Evolutionary conservation across 805 yeast species (phyloP), one percentile per base, ranked within the genome.

Genomic region (Spathaspora hagerdaliae): DNA sequence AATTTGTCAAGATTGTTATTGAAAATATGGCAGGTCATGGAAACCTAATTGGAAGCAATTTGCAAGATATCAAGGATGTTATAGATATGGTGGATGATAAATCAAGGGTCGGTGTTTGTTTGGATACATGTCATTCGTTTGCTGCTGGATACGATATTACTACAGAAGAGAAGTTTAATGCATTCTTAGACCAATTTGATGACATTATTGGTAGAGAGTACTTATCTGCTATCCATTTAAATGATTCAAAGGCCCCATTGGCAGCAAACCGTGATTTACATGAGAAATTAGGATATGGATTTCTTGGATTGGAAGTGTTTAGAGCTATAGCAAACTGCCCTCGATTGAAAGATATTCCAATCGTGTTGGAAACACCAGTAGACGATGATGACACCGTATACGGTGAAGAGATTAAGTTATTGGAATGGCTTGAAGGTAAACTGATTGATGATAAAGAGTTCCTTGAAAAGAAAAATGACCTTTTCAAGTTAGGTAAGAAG

Each of bases 11-110:
- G 57, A 82, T 94, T 38, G 95, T 94, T 10, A 74, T 94, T 48
- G 99, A 94, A 59, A 94, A 92, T 59, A 94, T 94, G 99, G 97
- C 99, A 1, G 99, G 99, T 8, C 95, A 89, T 55, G 97, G 96
- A 2, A 85, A 87, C 50, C 75, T 92, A 49, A 85, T 94, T 36
- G 99, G 98, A 1, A 83, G 92, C 3, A 73, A 78, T 36, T 66
- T 92, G 27, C 81, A 85, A 51, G 98, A 94, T 58, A 71, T 94
- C 40, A 71, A 75, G 27, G 78, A 76, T 19, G 91, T 94, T 12
- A 88, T 94, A 38, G 84, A 79, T 33, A 58, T 81, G 73, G 78
- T 94, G n/a, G 85, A 89, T 1, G 79, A 90, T 58, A 91, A 91
- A 63, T 60, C 67, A 1, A 74, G 99, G 46, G 83, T 94, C n/a